Evolutionary conservation across 768 basidiomycete genomes (phyloP).

Genomic region (Lactarius sp.): DNA sequence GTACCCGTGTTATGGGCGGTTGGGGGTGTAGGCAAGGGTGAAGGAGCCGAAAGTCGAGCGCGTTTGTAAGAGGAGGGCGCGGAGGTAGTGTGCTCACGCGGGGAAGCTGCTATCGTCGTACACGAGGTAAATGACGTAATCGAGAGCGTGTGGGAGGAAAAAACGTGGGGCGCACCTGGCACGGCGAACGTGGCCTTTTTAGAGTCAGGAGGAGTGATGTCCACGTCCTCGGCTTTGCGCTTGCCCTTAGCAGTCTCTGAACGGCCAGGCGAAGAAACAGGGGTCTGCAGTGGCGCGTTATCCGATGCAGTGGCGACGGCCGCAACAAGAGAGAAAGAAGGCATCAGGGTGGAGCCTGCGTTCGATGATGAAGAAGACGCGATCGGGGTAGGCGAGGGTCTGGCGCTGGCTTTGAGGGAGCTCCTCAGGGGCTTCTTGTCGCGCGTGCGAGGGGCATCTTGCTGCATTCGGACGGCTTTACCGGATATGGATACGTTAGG

Average conservation of each 20-base stretch:
- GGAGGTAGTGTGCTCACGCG: constrained; percentile 36
- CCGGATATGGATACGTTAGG: constrained; percentile 8
- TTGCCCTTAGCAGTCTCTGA: constrained; percentile 50
- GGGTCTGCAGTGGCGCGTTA: constrained; percentile 20
- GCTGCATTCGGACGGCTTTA: constrained; percentile 19
- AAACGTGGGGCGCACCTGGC: constrained; percentile 41
- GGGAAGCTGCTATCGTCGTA: constrained; percentile 25
- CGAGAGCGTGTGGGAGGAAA: not conserved
- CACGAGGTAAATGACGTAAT: constrained; percentile 25
- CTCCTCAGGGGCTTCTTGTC: constrained; percentile 24
- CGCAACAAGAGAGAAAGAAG: constrained; percentile 23
- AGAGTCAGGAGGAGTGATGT: constrained; percentile 61
- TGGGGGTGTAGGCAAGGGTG: constrained; percentile 35
- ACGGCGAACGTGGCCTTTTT: constrained; percentile 61
- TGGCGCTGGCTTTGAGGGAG: constrained; percentile 20
- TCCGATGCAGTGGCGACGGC: constrained; percentile 29
- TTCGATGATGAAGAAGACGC: constrained; percentile 22
- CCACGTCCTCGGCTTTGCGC: constrained; percentile 71
- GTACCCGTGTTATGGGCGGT: constrained; percentile 45
- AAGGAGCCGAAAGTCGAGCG: constrained; percentile 47
- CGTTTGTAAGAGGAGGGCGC: constrained; percentile 77
- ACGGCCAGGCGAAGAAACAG: constrained; percentile 24
- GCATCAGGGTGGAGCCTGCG: not conserved
- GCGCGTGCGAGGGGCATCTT: constrained; percentile 20
- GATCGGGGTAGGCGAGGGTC: constrained; percentile 19